phyloP scores from a whole-genome alignment of 495 filamentous ascomycete species.

The Margaritispora aquatica region DNA sequence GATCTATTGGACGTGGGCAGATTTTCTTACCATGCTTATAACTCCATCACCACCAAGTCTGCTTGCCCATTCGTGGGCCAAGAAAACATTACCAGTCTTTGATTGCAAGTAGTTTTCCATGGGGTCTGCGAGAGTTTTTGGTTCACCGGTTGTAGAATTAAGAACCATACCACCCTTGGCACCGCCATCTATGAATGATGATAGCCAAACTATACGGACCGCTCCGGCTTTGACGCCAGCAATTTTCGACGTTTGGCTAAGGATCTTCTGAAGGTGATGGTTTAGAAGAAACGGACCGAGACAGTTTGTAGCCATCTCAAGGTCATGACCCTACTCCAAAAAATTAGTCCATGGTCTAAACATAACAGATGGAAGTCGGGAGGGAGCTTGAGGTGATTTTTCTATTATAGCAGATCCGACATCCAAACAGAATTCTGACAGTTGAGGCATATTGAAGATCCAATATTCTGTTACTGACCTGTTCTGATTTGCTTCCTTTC shows the following conservation, averaged over 20 bases:
- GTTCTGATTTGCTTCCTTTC: slow-evolving; percentile 27
- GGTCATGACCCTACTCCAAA: slow-evolving; percentile 32
- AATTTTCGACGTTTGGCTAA: slow-evolving; percentile 27
- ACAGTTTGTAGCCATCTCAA: slow-evolving; percentile 43
- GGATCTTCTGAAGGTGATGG: slow-evolving; percentile 33
- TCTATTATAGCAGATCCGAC: neutral
- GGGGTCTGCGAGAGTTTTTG: neutral
- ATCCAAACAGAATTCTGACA: neutral
- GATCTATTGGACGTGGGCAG: neutral
- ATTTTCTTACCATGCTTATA: neutral
- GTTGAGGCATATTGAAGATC: neutral
- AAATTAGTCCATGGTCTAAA: neutral
- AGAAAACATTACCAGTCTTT: neutral
- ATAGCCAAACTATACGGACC: slow-evolving; percentile 37
- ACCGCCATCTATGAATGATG: slow-evolving; percentile 18
- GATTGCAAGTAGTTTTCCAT: neutral
- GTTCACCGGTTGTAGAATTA: neutral
- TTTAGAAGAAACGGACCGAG: slow-evolving; percentile 44
- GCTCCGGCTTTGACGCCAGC: slow-evolving; percentile 1
- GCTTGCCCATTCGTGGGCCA: neutral
- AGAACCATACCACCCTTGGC: neutral
- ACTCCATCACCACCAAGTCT: neutral
- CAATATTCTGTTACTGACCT: slow-evolving; percentile 2
- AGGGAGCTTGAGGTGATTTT: neutral
- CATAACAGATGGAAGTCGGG: too few species aligned